Conservation (phyloP, 768 basidiomycete species). For the Hygrophorus pudorinus region DNA sequence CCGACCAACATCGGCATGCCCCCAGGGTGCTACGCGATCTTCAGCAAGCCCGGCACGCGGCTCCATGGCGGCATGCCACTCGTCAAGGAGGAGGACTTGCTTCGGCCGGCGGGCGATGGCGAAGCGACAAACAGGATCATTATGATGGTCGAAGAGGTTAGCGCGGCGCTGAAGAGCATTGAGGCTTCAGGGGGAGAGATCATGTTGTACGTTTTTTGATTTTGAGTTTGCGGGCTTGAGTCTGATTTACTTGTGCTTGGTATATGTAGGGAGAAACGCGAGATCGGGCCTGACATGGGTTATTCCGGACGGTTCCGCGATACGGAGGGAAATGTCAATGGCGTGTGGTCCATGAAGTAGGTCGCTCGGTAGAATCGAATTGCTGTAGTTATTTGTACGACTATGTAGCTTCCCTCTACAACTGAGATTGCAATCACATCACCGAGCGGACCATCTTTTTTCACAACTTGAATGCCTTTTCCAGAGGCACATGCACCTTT, state of each 20-base stretch:
- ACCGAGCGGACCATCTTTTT: too few relatives aligned
- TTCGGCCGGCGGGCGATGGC: background rate
- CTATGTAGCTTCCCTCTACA: too few relatives aligned
- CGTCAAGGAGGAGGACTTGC: background rate
- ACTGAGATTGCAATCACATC: too few relatives aligned
- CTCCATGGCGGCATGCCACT: background rate
- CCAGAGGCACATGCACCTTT: too few relatives aligned
- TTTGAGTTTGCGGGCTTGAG: background rate
- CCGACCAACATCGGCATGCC: background rate
- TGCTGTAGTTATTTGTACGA: too few relatives aligned
- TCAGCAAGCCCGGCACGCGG: background rate
- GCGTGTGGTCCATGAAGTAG: constrained; percentile 2
- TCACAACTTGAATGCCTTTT: too few relatives aligned
- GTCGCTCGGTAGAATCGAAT: background rate
- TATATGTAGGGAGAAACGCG: background rate
- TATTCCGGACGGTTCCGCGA: constrained; percentile 1
- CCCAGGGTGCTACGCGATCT: background rate
- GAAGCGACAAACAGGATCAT: background rate
- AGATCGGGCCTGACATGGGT: constrained; percentile 1
- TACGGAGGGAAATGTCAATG: constrained; percentile 3
- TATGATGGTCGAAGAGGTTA: constrained; percentile 2
- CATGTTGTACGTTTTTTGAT: background rate
- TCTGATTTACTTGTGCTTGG: background rate
- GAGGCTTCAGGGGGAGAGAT: constrained; percentile 2
- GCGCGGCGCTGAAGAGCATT: constrained; percentile 2